Evolutionary conservation across 2,329 filamentous ascomycete genomes (phyloP), one percentile per base, ranked within the genome.

Genomic region (Acrodontium crateriforme): DNA sequence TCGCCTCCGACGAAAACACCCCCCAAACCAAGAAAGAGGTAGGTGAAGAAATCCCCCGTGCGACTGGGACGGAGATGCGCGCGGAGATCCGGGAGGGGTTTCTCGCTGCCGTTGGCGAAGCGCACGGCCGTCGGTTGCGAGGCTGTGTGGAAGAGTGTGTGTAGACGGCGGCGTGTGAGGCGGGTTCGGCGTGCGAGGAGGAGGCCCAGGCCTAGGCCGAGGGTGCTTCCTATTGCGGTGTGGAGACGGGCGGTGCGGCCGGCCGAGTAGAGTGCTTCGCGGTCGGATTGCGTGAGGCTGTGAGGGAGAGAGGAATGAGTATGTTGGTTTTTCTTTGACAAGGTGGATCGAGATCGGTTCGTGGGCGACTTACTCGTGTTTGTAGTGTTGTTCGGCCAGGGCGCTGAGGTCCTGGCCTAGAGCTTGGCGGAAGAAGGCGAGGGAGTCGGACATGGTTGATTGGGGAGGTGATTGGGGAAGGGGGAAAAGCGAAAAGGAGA

Each of bases 1-100:
- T 79, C 74, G 6, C 74, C 74, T 6, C 73, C 73, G 5, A 79
- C 37, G 35, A 79, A 71, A 4, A 77, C 46, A 0, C 74, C 73
- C 9, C 71, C 73, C 0, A 67, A 45, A 0, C 65, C 64, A 25
- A 77, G 72, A 44, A 78, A 67, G 35, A 67, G 65, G 43, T 74
- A 77, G 0, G 74, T 69, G 3, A 69, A 66, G 16, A 71, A 46
- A 37, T 79, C 74, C 9, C 72, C 72, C 26, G 67, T 44, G 1
- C 57, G 57, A 2, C 66, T 69, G 0, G 74, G 74, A 24, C 65
- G 61, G 21, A 78, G 39, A 19, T 70, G 43, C 0, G 62, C 60
- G 0, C 67, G 69, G 18, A 78, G 53, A 39, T 79, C 71, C 0
- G 75, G 74, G 2, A 79, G 54, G 0, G 63, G 44, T 43, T 76